Base-by-base conservation (phyloP, 768 basidiomycete species). In the Termitomyces sp. region DNA sequence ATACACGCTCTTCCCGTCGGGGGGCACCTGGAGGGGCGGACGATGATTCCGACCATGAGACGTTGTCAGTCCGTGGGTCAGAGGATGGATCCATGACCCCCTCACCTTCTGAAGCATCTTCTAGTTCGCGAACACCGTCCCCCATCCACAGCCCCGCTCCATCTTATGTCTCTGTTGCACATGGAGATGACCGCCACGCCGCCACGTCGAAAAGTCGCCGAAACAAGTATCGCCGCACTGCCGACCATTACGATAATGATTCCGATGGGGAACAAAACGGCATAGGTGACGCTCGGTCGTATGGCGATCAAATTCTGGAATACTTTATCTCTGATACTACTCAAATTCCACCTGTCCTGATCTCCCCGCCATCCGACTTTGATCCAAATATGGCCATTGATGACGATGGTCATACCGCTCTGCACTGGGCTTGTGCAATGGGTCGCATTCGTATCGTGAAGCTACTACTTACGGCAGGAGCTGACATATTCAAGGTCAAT, bases 401-500 rank as follows among this genome's bases (percentile, higher is more conserved):
- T 74, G 97, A 98, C 61, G 97, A 99, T 68, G 94, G 93, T 0
- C 97, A 99, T 69, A 97, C 95, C 0, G 86, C 97, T 22, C 75
- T 99, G 14, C 97, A 99, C 65, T 99, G 97, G 97, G 96, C 95
- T 4, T 95, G 93, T 66, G 97, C 97, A 12, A 98, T 99, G 96
- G 97, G 97, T 32, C 89, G 97, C 43, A 87, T 98, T 56, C 87
- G 96, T 35, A 89, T 98, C 60, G 94, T 98, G 65, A 98, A 98
- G 69, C 79, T 98, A 8, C 80, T 99, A 28, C 79, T 99, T 43
- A 89, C 92, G 0, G 91, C 95, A 3, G 94, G 95, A 20, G 96
- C 96, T 14, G 94, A 98, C 69, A 93, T 97, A 62, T 99, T 96
- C 79, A 88, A 90, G 63, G 94, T 95, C 62, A 99, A 98, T 76